Evolutionary conservation across 192 early-diverging fungal genomes (phyloP).

Genomic region (Entophlyctis luteolus): DNA sequence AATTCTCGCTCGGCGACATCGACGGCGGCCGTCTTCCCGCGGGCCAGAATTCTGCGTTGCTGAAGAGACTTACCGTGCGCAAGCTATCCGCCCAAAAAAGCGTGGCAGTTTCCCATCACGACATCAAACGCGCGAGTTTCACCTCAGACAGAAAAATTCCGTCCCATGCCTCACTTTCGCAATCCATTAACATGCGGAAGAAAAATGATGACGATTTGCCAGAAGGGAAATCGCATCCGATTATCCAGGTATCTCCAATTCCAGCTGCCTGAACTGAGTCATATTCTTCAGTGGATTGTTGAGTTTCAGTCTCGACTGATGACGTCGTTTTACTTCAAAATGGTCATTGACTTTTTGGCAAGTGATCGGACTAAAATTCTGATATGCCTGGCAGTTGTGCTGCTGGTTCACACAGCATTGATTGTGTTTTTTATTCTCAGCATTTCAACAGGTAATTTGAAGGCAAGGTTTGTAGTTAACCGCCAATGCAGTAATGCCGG

Average conservation of each 20-base stretch:
- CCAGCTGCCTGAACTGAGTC: too few species aligned
- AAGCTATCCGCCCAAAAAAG: too few species aligned
- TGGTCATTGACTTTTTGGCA: background rate
- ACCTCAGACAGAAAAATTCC: too few species aligned
- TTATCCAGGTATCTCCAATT: too few species aligned
- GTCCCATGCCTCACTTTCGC: too few species aligned
- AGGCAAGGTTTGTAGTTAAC: background rate
- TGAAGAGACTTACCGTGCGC: too few species aligned
- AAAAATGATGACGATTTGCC: too few species aligned
- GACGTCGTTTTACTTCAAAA: background rate
- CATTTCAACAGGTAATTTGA: background rate
- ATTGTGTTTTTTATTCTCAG: background rate
- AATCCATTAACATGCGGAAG: background rate
- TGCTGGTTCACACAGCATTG: background rate
- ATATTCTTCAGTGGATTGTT: background rate
- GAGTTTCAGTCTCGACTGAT: background rate
- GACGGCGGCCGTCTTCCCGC: too few species aligned
- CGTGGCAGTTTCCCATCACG: too few species aligned
- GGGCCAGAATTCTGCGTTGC: too few species aligned
- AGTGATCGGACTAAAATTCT: background rate
- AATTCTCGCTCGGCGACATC: too few species aligned
- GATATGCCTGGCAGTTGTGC: background rate
- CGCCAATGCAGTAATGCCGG: slow-evolving; percentile 3
- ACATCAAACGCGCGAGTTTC: too few species aligned
- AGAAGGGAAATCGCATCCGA: background rate